Conservation (phyloP, 1,139 yeast species). For the Meyerozyma athensensis region DNA sequence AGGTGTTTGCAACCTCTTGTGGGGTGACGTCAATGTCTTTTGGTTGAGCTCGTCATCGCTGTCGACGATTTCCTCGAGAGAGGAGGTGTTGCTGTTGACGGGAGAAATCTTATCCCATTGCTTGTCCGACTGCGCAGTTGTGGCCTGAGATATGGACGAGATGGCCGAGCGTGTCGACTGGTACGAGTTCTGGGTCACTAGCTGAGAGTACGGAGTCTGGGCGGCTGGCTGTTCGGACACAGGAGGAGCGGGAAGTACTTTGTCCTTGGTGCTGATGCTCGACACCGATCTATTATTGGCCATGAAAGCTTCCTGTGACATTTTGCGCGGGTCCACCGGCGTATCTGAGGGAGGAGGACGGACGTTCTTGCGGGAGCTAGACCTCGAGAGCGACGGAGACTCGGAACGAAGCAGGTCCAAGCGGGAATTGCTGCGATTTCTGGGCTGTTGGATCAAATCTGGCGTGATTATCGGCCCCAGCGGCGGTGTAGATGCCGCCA, state of each 20-base stretch:
- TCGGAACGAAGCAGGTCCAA: not conserved
- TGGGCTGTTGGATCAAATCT: not conserved
- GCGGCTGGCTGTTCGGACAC: slow-evolving; percentile 6
- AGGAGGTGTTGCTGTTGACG: slow-evolving; percentile 22
- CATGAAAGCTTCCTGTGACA: slow-evolving; percentile 6
- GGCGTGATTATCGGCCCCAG: not conserved
- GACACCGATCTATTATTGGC: slow-evolving; percentile 14
- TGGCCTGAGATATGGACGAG: slow-evolving; percentile 15
- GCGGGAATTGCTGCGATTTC: not conserved
- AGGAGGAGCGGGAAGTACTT: slow-evolving; percentile 31
- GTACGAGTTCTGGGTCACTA: slow-evolving; percentile 12
- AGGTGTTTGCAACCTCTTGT: slow-evolving; percentile 3
- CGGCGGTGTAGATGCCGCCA: not conserved
- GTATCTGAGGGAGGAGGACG: not conserved
- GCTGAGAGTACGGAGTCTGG: slow-evolving; percentile 8
- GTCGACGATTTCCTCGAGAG: slow-evolving; percentile 41
- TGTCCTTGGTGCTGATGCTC: slow-evolving; percentile 21
- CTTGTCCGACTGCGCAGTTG: slow-evolving; percentile 9
- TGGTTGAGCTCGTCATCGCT: slow-evolving; percentile 32
- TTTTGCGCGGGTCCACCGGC: not conserved
- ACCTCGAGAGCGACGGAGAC: not conserved
- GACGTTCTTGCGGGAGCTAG: not conserved
- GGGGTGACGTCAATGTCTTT: slow-evolving; percentile 2
- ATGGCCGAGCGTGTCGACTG: slow-evolving; percentile 15
- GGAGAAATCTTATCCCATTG: slow-evolving; percentile 3